Base-by-base conservation (phyloP, 2,329 filamentous ascomycete genomes). In the Colletotrichum neosansevieriae region DNA sequence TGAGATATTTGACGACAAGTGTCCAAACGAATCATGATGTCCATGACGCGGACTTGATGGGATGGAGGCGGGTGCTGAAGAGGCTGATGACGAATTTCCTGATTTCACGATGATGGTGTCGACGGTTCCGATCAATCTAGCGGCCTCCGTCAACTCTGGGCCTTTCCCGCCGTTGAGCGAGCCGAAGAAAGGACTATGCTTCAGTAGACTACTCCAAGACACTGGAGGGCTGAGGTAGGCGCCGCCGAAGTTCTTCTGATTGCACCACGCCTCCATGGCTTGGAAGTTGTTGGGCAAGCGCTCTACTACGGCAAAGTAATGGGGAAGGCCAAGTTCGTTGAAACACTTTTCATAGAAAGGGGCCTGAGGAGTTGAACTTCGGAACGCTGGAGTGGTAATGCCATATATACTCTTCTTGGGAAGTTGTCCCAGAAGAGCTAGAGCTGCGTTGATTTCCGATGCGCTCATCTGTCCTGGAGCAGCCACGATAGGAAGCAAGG, bases 311-410 rank as follows among this genome's bases (percentile, higher is more conserved):
- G 88, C 86, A 72, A 96, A 92, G 54, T 92, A 89, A 74, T 97
- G 93, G 11, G 93, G 93, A n/a, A 97, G 82, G n/a, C 93, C 92
- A 10, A 97, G 86, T 74, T 93, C 91, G 73, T 93, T 93, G 78
- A 93, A 91, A 73, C 91, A 93, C 74, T 92, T 97, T 75, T 94
- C 93, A 76, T 94, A 95, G 76, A 97, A 97, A 70, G 92, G 91
- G 4, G 92, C 92, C 75, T 94, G 91, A 0, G 92, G 91, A 2
- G 88, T 92, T 15, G 82, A 82, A 19, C 82, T 83, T 50, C 85
- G 82, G n/a, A 90, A 89, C 6, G 88, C 84, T 49, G 91, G 87
- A 63, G 88, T 92, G 69, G 90, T 92, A 72, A 96, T 93, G 47
- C 92, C 92, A 74, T 94, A 96, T 56, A 96, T 90, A 73, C 90